Evolutionary conservation across 208 protist genomes (phyloP).

Genomic region (Angomonas ambiguus): DNA sequence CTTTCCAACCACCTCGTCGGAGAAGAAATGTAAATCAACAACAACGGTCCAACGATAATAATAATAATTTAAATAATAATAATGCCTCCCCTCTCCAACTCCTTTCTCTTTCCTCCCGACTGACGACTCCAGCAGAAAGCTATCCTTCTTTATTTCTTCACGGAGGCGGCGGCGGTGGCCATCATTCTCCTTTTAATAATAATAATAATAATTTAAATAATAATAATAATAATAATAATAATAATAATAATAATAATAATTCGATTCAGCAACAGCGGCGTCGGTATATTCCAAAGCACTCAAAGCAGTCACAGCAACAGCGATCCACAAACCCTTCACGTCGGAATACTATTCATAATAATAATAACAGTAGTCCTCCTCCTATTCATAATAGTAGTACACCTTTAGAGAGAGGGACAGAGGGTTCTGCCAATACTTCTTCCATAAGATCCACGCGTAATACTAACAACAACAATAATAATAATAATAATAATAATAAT

Average conservation of each 20-base stretch:
- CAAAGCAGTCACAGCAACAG: background rate
- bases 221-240: slow-evolving; percentile 4
- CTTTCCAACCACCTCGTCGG: background rate
- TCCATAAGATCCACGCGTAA: background rate
- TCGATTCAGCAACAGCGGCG: background rate
- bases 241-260: slow-evolving; percentile 2
- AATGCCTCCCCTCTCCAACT: too few relatives aligned
- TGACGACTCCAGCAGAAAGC: too few relatives aligned
- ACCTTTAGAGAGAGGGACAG: too few relatives aligned
- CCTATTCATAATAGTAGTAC: background rate
- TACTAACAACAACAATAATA: background rate
- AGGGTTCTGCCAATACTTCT: too few relatives aligned
- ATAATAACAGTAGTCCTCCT: background rate
- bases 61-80: too few relatives aligned
- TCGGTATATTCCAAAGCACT: background rate
- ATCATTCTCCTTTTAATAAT: too few relatives aligned
- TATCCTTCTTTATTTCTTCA: too few relatives aligned
- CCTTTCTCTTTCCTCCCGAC: too few relatives aligned
- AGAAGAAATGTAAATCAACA: background rate
- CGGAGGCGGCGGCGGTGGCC: too few relatives aligned
- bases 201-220: background rate
- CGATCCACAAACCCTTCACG: background rate
- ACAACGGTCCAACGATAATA: too few relatives aligned
- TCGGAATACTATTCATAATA: background rate
- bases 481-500: slow-evolving; percentile 2